These are phyloP conservation scores for Mallotus nudiflorus DNA, from an alignment of 345 rosid species.

Conservation along the genomic window DNA sequence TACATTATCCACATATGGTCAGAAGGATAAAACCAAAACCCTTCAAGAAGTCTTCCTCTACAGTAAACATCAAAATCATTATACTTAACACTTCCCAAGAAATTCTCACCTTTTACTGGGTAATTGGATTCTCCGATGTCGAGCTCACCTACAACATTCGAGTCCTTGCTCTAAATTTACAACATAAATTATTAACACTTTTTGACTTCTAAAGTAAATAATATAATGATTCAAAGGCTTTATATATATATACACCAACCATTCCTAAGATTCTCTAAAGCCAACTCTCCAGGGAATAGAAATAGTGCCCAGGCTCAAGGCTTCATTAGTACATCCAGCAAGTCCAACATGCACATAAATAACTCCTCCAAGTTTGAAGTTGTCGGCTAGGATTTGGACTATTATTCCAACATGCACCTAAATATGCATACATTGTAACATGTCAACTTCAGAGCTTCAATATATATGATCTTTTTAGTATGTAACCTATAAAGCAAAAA, in stretches of 20 bases:
- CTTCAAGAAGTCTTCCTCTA: too few relatives aligned
- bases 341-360: not conserved
- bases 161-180: not conserved
- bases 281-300: not conserved
- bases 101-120: slow-evolving; percentile 7
- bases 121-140: not conserved
- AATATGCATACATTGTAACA: too few relatives aligned
- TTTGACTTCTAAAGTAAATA: too few relatives aligned
- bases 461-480: too few relatives aligned
- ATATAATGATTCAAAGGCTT: too few relatives aligned
- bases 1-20: too few relatives aligned
- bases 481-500: too few relatives aligned
- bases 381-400: not conserved
- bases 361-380: not conserved
- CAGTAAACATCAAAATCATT: not conserved
- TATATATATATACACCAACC: not conserved
- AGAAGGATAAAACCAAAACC: too few relatives aligned
- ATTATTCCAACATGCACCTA: not conserved
- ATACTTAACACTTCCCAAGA: not conserved
- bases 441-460: too few relatives aligned
- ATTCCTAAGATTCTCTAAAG: not conserved
- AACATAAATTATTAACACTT: not conserved
- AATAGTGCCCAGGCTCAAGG: not conserved
- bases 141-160: not conserved
- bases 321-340: not conserved